Percentiles rank a stretch among this genome's conserved stretches.
phyloP scores from a whole-genome alignment of 805 yeast species.

The Metahyphopichia silvanorum region DNA sequence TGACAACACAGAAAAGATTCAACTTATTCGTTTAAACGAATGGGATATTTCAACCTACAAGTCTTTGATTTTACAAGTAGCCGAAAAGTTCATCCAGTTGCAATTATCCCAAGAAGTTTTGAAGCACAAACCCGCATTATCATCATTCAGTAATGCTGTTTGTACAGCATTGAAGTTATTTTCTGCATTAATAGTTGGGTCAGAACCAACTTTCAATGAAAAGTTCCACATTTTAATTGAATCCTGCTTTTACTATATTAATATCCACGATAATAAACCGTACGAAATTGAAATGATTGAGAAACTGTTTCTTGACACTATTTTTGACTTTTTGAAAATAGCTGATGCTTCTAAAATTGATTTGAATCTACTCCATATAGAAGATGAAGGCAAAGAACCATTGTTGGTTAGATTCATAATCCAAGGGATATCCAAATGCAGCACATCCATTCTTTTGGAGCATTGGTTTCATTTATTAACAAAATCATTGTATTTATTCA shows the following conservation, averaged over 20 bases:
- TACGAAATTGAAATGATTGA: slow-evolving; percentile 26
- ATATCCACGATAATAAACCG: slow-evolving; percentile 5
- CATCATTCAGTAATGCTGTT: slow-evolving; percentile 25
- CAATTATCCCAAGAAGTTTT: slow-evolving; percentile 15
- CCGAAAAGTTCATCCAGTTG: slow-evolving; percentile 44
- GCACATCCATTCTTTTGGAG: slow-evolving; percentile 40
- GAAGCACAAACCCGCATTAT: slow-evolving; percentile 12
- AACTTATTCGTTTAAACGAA: slow-evolving; percentile 36
- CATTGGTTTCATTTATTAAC: slow-evolving; percentile 51
- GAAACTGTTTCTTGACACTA: slow-evolving; percentile 22
- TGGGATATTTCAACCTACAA: slow-evolving; percentile 63
- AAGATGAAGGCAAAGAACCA: slow-evolving; percentile 28
- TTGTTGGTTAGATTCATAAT: slow-evolving; percentile 43
- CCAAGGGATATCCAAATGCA: slow-evolving; percentile 45
- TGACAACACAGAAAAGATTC: slow-evolving; percentile 41
- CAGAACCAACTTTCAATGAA: slow-evolving; percentile 49
- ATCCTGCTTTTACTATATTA: slow-evolving; percentile 22
- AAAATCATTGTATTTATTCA: slow-evolving; percentile 49
- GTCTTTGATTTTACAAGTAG: slow-evolving; percentile 45
- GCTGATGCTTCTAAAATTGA: slow-evolving; percentile 26
- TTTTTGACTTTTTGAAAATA: slow-evolving; percentile 24
- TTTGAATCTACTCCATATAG: slow-evolving; percentile 26
- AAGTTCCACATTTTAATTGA: slow-evolving; percentile 42
- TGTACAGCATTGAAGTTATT: slow-evolving; percentile 42
- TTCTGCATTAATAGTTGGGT: slow-evolving; percentile 48